Base-by-base conservation (phyloP, 306 rosid genomes). In the Vigna unguiculata region DNA sequence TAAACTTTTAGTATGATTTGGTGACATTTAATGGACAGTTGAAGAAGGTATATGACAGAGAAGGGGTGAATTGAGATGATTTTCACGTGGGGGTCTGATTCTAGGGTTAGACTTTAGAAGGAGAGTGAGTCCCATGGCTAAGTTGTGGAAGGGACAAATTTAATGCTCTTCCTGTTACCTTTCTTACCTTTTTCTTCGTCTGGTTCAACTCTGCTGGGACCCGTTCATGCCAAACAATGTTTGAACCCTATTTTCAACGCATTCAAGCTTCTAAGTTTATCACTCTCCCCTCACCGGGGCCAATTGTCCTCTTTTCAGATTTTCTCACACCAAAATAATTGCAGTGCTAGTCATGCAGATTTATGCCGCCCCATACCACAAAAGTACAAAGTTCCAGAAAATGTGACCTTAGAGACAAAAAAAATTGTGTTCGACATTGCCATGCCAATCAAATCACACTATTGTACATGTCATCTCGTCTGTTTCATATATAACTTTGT, bases 91-190 rank as follows among this genome's bases (percentile, higher is more conserved):
- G 83, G 74, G 51, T 70, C 74, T 49, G 80, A 58, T 66, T 69
- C 70, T 83, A 79, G 79, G 61, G 40, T 74, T 66, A 68, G 86
- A 67, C 65, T 55, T 61, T 57, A 5, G 5, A 28, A 28, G 32
- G 51, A 32, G 71, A 34, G 58, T 73, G 80, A 67, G 73, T 68
- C n/a, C 43, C 34, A 41, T 77, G 52, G 68, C 81, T 58, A 78
- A 32, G 71, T 78, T 43, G 60, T 67, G 82, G 81, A 58, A 84
- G 87, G 86, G 92, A 88, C 92, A 86, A 78, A 84, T 88, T 88
- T 80, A 86, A 84, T 84, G 88, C 83, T 74, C 43, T 65, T 60
- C 59, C 84, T 69, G 65, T 79, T 73, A 22, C 9, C 66, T 55
- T 55, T 22, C n/a, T 7, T 1, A 6, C 54, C 47, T 66, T 57